Conservation (phyloP, 2,329 filamentous ascomycete genomes). For the Cordyceps pruinosa region DNA sequence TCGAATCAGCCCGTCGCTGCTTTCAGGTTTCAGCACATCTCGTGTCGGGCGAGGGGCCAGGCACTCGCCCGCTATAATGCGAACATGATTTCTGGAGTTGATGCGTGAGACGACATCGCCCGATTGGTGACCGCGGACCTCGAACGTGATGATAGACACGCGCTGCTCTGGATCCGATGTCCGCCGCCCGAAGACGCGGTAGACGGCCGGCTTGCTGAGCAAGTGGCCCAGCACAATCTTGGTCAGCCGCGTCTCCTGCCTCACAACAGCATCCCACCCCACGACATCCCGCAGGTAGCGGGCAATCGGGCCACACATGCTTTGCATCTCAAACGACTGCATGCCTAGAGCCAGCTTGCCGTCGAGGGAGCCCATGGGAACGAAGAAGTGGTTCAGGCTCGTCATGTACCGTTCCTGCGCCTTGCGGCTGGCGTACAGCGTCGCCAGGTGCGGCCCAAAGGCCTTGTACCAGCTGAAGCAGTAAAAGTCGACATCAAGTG, state of each 20-base stretch:
- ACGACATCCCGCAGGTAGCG: conserved; percentile 40
- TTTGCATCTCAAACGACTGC: conserved; percentile 31
- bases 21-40: neutral
- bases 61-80: neutral
- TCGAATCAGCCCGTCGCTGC: neutral
- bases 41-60: neutral
- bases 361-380: conserved; percentile 53
- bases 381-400: conserved; percentile 59
- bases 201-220: neutral
- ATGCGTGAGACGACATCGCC: conserved; percentile 1
- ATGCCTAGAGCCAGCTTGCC: conserved; percentile 56
- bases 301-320: conserved; percentile 48
- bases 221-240: neutral
- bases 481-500: conserved; percentile 63
- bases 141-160: neutral
- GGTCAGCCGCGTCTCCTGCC: neutral
- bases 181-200: neutral
- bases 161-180: neutral
- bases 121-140: neutral
- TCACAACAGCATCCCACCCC: conserved; percentile 4
- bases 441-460: conserved; percentile 64
- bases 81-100: neutral
- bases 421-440: conserved; percentile 49
- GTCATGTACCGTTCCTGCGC: conserved; percentile 37
- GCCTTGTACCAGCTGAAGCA: conserved; percentile 71